Percentiles rank a stretch among this genome's conserved stretches.
These are phyloP conservation scores for Gossypium thurberi DNA, from an alignment of 345 rosid genomes.

Conservation along the genomic window DNA sequence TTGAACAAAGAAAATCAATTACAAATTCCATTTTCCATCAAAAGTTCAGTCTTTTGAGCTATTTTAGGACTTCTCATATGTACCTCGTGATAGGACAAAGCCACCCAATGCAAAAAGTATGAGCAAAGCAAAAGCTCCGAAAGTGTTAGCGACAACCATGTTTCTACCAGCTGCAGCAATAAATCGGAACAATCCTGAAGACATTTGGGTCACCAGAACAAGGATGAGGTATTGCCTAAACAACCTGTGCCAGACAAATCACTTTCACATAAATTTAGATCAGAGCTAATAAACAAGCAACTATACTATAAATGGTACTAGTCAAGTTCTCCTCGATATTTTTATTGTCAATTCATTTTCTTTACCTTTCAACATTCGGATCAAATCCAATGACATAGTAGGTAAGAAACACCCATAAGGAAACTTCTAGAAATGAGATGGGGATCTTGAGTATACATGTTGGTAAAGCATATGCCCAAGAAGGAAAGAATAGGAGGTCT, in stretches of 20 bases:
- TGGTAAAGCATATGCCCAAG: constrained; percentile 78
- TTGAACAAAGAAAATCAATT: not conserved
- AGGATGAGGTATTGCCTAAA: constrained; percentile 64
- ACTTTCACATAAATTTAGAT: not conserved
- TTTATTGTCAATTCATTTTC: not conserved
- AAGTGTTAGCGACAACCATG: constrained; percentile 53
- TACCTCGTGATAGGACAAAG: constrained; percentile 49
- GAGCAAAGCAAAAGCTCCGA: constrained; percentile 54
- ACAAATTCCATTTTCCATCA: not conserved
- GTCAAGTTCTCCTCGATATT: not conserved
- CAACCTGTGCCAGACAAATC: constrained; percentile 36
- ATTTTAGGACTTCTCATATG: not conserved
- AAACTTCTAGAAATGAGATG: constrained; percentile 54
- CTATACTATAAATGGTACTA: not conserved
- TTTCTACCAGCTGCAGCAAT: constrained; percentile 58
- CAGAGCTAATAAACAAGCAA: not conserved
- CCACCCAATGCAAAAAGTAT: constrained; percentile 54
- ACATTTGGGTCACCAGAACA: constrained; percentile 45
- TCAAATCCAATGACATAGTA: constrained; percentile 78
- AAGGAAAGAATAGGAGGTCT: constrained; percentile 64
- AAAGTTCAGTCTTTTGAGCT: not conserved
- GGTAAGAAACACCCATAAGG: constrained; percentile 47
- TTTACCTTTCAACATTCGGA: constrained; percentile 62
- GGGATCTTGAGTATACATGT: constrained; percentile 81
- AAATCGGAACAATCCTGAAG: constrained; percentile 53